Percentiles rank a stretch among this genome's conserved stretches.
phyloP scores from a whole-genome alignment of 1,284 basidiomycete species.

The Grifola frondosa region DNA sequence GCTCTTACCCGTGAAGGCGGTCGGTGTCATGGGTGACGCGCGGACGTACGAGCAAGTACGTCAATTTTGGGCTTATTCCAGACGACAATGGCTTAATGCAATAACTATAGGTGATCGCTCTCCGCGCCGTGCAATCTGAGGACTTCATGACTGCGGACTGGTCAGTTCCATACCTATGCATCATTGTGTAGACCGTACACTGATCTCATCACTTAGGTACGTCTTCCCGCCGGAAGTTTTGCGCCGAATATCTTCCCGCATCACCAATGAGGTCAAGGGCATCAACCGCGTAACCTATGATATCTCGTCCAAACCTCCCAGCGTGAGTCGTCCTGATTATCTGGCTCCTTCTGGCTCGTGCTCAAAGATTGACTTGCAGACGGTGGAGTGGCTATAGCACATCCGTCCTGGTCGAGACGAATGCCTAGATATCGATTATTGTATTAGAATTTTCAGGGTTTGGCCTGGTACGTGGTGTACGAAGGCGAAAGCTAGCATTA shows the following conservation, averaged over 20 bases:
- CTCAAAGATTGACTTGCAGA: constrained; percentile 13
- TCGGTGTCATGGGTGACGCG: constrained; percentile 97
- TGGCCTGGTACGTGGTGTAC: too few species aligned
- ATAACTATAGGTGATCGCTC: constrained; percentile 68
- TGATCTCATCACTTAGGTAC: constrained; percentile 53
- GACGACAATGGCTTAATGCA: not conserved
- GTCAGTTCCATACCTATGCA: constrained; percentile 47
- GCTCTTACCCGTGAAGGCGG: constrained; percentile 93
- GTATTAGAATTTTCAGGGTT: not conserved
- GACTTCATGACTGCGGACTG: constrained; percentile 99
- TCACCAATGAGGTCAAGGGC: constrained; percentile 96
- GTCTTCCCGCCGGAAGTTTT: constrained; percentile 94
- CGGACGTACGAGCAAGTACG: constrained; percentile 95
- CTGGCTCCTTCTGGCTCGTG: too few species aligned
- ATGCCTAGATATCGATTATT: not conserved
- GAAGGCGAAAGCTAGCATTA: not conserved
- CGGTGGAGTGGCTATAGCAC: constrained; percentile 30
- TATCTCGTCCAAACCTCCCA: constrained; percentile 97
- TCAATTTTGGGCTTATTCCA: not conserved
- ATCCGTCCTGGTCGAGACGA: not conserved
- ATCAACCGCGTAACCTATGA: constrained; percentile 96
- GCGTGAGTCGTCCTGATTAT: constrained; percentile 50
- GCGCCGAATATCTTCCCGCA: constrained; percentile 90
- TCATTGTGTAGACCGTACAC: too few species aligned
- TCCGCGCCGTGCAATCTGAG: constrained; percentile 90